Base-by-base conservation (phyloP, 2,329 filamentous ascomycete species). In the Diaporthe vaccinii region DNA sequence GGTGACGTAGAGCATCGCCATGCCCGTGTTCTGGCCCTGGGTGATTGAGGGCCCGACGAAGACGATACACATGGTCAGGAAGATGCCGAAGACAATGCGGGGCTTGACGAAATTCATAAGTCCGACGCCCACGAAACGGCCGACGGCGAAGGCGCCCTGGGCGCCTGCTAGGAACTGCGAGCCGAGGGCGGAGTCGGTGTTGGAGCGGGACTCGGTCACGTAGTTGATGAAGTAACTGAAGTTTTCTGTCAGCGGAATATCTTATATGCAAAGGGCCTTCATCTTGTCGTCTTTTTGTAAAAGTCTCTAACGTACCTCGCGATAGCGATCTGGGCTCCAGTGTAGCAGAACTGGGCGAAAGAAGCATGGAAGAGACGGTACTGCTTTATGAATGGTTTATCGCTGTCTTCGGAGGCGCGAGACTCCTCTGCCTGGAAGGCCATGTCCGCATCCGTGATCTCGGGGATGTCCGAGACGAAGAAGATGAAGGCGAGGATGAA, bases 291-390 rank as follows among this genome's bases (percentile, higher is more conserved):
- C 31, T 34, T 34, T 34, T 34, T 34, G 4, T 34, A 34, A 4
- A 6, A 34, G 31, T 34, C 31, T 34, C 31, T 34, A 6, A 6
- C 31, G 31, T 58, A 81, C 49, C 83, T 83, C 1, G 91, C 91
- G 73, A 93, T 90, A 74, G 89, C 90, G 46, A 93, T 86, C 81
- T 96, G 94, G 0, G 93, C 91, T 65, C 94, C 94, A 0, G 87
- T 93, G 82, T 96, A 97, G 82, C 92, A 94, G 83, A 96, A 96
- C 78, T 96, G 94, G 0, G 93, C 92, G 78, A 92, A 90, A 0
- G 93, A 90, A 17, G 93, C 94, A 79, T 95, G 93, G 87, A 95
- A 95, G 3, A 96, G 87, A 34, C 91, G 90, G 82, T 93, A 95
- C 79, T 95, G 93, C 83, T 93, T 93, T 79, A 86, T 84, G 78